phyloP scores from a whole-genome alignment of 768 basidiomycete genomes.

The Goffeauzyma gilvescens region DNA sequence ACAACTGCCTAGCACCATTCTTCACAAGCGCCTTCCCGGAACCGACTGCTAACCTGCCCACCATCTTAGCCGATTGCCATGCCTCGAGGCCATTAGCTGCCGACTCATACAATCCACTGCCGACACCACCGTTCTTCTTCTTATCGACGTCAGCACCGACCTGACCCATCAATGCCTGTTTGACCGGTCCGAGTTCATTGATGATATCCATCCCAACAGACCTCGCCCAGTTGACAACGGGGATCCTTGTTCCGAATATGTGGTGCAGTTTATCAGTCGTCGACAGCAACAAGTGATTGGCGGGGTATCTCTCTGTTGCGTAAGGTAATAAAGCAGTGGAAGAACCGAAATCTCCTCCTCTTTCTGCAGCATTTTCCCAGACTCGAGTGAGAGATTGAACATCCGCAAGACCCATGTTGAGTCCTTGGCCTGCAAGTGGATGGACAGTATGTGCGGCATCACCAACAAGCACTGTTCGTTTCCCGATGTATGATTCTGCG shows the following conservation, averaged over 20 bases:
- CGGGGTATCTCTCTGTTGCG: constrained; percentile 58
- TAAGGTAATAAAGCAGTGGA: constrained; percentile 58
- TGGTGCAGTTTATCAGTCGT: constrained; percentile 79
- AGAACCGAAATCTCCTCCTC: constrained; percentile 76
- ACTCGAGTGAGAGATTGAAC: constrained; percentile 51
- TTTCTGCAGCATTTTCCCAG: constrained; percentile 41
- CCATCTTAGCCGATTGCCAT: constrained; percentile 21
- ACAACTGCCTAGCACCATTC: constrained; percentile 7
- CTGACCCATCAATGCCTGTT: constrained; percentile 61
- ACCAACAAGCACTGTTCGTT: constrained; percentile 70
- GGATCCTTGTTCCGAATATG: constrained; percentile 50
- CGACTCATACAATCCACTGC: constrained; percentile 8
- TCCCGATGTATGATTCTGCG: constrained; percentile 64
- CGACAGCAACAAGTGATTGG: constrained; percentile 68
- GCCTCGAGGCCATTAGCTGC: constrained; percentile 23
- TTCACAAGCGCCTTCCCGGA: constrained; percentile 14
- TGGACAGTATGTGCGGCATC: constrained; percentile 93
- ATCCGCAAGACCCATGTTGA: constrained; percentile 84
- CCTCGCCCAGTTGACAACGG: constrained; percentile 65
- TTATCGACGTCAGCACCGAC: constrained; percentile 40
- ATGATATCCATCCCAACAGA: constrained; percentile 73
- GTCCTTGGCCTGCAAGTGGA: constrained; percentile 85
- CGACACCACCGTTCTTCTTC: constrained; percentile 10
- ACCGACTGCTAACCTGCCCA: constrained; percentile 14
- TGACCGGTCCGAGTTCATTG: constrained; percentile 69